These are phyloP conservation scores for Aspergillus udagawae DNA, from an alignment of 2,329 filamentous ascomycete species.

Conservation along the genomic window DNA sequence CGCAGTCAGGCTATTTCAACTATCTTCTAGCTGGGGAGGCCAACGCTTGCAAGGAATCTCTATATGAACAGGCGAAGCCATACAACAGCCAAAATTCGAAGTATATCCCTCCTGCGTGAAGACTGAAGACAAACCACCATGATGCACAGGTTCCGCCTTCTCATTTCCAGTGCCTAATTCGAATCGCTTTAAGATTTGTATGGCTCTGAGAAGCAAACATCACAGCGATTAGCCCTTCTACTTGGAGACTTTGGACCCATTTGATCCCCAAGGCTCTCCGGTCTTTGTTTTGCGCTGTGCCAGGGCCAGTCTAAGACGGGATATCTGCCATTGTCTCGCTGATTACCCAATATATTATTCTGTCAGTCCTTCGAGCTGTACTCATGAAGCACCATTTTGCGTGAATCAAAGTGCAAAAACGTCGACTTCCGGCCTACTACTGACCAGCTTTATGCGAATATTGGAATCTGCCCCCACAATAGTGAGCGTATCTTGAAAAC, in stretches of 20 bases:
- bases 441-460: not conserved
- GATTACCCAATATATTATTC: not conserved
- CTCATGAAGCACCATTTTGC: not conserved
- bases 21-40: not conserved
- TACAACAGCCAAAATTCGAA: not conserved
- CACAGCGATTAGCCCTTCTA: not conserved
- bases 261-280: not conserved
- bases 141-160: not conserved
- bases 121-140: not conserved
- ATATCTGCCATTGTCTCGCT: not conserved
- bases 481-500: not conserved
- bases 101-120: not conserved
- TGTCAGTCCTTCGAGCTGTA: not conserved
- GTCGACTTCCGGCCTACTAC: too few relatives aligned
- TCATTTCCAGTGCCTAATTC: not conserved
- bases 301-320: not conserved
- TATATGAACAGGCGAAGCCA: not conserved
- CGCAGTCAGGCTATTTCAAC: not conserved
- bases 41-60: not conserved
- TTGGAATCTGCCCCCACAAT: not conserved
- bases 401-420: not conserved
- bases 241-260: not conserved
- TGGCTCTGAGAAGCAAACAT: not conserved
- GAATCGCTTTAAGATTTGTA: not conserved
- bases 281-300: not conserved